Conservation (phyloP, 2,329 filamentous ascomycete species). For the Aspergillus jensenii region DNA sequence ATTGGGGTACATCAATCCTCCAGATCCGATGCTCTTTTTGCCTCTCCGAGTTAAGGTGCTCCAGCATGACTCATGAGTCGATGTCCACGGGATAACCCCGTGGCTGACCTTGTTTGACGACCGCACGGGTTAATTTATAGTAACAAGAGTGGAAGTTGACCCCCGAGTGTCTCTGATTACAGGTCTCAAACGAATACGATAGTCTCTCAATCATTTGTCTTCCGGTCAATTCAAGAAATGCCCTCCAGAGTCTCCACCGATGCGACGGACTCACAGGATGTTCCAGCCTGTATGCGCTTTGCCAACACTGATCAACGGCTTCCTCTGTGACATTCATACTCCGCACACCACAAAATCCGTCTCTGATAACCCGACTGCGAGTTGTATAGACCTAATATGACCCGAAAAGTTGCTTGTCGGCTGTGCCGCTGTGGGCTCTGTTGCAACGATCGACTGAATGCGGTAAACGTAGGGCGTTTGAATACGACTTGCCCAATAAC, state of each 20-base stretch:
- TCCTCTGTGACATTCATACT: neutral
- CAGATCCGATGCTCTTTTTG: neutral
- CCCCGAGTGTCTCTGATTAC: neutral
- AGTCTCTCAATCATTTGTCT: neutral
- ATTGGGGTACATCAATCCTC: neutral
- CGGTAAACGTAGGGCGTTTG: neutral
- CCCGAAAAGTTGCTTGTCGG: neutral
- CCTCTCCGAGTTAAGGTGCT: neutral
- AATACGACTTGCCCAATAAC: neutral
- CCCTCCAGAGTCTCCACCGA: neutral
- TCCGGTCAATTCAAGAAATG: neutral
- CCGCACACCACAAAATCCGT: neutral
- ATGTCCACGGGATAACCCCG: neutral
- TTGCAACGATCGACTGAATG: neutral
- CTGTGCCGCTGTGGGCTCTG: neutral
- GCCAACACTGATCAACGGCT: conserved; percentile 22
- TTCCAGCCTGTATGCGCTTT: neutral
- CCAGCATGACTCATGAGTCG: neutral
- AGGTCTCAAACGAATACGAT: neutral
- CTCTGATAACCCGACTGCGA: too few species aligned
- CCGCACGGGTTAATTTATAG: neutral
- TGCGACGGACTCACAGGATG: neutral
- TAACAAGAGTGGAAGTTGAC: neutral
- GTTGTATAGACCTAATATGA: neutral
- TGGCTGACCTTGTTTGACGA: neutral